Percentiles rank a stretch among this genome's conserved stretches.
phyloP scores from a whole-genome alignment of 495 filamentous ascomycete species.

The Penicillium ochrochloron region DNA sequence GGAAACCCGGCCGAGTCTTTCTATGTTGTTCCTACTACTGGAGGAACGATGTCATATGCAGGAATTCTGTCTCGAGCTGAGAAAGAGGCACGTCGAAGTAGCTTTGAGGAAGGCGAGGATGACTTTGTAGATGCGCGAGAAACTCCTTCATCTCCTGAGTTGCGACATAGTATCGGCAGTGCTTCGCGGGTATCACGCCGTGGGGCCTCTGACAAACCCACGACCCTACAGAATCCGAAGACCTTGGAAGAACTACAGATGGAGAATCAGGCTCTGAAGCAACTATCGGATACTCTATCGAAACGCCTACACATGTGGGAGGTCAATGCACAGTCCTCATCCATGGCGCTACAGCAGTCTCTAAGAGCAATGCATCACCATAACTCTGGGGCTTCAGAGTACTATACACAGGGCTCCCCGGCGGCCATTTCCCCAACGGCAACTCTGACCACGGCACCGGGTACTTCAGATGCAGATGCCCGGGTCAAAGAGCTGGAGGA shows the following conservation, averaged over 20 bases:
- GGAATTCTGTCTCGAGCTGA: constrained; percentile 77
- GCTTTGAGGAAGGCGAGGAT: constrained; percentile 66
- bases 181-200: constrained; percentile 26
- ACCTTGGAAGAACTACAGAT: constrained; percentile 81
- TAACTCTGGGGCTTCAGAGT: constrained; percentile 44
- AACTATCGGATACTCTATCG: constrained; percentile 75
- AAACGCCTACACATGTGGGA: constrained; percentile 85
- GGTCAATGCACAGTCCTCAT: constrained; percentile 78
- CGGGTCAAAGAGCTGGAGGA: constrained; percentile 56
- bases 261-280: constrained; percentile 77
- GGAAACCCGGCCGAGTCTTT: constrained; percentile 75
- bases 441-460: constrained; percentile 28
- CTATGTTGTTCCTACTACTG: constrained; percentile 91
- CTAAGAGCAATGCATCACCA: constrained; percentile 67
- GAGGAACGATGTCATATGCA: constrained; percentile 87
- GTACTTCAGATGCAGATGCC: constrained; percentile 38
- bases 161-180: constrained; percentile 42
- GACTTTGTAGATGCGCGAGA: constrained; percentile 90
- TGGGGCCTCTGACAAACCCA: constrained; percentile 34
- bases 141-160: constrained; percentile 57
- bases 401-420: constrained; percentile 30
- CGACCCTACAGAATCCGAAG: constrained; percentile 47
- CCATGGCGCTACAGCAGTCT: constrained; percentile 79
- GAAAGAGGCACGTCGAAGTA: constrained; percentile 59
- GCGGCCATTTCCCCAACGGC: constrained; percentile 33